Evolutionary conservation across 2,329 filamentous ascomycete genomes (phyloP).

Genomic region (Epicoccum sorghinum): DNA sequence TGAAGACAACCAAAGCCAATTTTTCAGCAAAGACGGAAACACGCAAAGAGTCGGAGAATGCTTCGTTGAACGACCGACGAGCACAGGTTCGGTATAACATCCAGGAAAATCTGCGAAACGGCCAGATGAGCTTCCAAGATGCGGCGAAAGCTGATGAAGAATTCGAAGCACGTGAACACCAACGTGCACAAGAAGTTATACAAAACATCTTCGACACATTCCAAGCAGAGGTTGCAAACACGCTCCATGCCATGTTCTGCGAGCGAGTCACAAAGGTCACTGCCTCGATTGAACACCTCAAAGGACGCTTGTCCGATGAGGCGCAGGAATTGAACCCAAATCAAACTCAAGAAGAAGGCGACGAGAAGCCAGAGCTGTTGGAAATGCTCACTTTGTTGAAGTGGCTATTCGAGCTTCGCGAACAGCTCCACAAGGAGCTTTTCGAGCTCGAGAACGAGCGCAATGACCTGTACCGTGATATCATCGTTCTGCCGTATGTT

Average conservation of each 20-base stretch:
- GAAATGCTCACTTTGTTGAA: conserved; percentile 95
- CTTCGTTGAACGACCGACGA: conserved; percentile 65
- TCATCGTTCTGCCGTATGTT: conserved; percentile 82
- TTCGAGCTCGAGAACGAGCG: conserved; percentile 85
- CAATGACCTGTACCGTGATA: conserved; percentile 82
- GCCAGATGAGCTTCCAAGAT: conserved; percentile 80
- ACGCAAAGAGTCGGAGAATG: conserved; percentile 59
- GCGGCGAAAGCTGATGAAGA: conserved; percentile 82
- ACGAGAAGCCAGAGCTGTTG: conserved; percentile 89
- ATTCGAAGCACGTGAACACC: conserved; percentile 71
- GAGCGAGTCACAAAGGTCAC: conserved; percentile 76
- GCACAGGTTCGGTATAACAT: conserved; percentile 75
- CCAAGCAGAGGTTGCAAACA: conserved; percentile 80
- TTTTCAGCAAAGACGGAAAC: conserved; percentile 58
- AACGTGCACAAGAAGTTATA: conserved; percentile 72
- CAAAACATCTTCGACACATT: conserved; percentile 85
- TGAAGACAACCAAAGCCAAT: conserved; percentile 69
- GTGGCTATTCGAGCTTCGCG: conserved; percentile 96
- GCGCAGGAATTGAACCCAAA: conserved; percentile 74
- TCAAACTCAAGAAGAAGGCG: conserved; percentile 90
- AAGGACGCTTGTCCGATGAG: conserved; percentile 73
- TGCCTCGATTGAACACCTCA: conserved; percentile 77
- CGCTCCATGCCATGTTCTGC: conserved; percentile 79
- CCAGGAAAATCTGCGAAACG: conserved; percentile 76
- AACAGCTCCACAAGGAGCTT: conserved; percentile 81